Base-by-base conservation (phyloP, 2,329 filamentous ascomycete genomes). In the Penicillium capsulatum region DNA sequence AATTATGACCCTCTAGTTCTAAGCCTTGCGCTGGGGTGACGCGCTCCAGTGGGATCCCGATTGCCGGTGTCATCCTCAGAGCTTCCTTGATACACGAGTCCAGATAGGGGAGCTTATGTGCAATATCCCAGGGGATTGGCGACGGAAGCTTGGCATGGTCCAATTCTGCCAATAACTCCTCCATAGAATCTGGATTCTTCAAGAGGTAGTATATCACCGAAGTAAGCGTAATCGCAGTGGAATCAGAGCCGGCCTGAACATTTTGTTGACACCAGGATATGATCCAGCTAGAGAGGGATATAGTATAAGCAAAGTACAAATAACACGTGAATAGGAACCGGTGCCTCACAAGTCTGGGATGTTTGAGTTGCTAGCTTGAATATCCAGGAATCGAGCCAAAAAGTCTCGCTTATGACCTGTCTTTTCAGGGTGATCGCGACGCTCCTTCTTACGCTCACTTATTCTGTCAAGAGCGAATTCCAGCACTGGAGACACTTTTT, bases 21-120 rank as follows among this genome's bases (percentile, higher is more conserved):
- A 40, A 14, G 1, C 41, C 41, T 17, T 26, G 26, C 7, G 14
- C 27, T 9, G 46, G 46, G 17, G 34, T 37, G 10, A 49, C 40
- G n/a, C 46, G 39, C 14, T 46, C 43, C 28, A 49, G 31, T 8
- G 40, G 39, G 15, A 46, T 35, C 3, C 43, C 40, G 15, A 38
- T 34, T 2, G 43, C 43, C 9, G 46, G 46, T 4, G 24, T 34
- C 20, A 46, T 36, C 9, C 46, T 24, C 34, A 49, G 29, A 7
- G 43, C 43, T 32, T 49, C 46, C 13, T 46, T 47, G 4, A 47
- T 47, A 20, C 37, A 44, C n/a, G 41, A 9, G 17, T 44, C 41
- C 27, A 44, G 41, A n/a, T 42, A 44, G 8, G 41, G 34, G 14
- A 47, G 38, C 28, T 36, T 41, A 15, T 44, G 41, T 8, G 31